Base-by-base conservation (phyloP, 2,329 filamentous ascomycete genomes). In the Sclerotinia spermophila region DNA sequence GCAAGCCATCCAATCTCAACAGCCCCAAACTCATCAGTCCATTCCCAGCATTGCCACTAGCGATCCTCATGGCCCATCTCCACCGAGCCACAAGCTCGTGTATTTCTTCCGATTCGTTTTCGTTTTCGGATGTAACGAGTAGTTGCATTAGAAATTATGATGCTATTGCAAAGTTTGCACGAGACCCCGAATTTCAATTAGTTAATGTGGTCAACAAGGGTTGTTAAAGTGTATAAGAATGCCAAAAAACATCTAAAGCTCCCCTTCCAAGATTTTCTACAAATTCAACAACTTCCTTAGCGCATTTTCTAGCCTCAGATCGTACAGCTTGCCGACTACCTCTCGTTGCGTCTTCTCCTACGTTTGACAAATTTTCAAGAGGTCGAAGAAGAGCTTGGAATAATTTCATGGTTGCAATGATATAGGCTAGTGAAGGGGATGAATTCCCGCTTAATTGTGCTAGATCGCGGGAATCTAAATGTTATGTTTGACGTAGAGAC, bases 391-490 rank as follows among this genome's bases (percentile, higher is more conserved):
- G 72, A 7, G 79, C 79, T 0, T 78, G 74, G 66, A 80, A 80
- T 15, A 81, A 73, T 7, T 77, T 80, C 78, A 81, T 80, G 11
- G 77, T 78, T 10, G 79, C 78, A 17, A 80, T 76, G 13, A 80
- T 78, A 51, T 80, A 80, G 1, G 78, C 77, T 33, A 81, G 68
- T n/a, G 75, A 75, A 1, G 80, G 73, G 8, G 78, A 78, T 4
- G 77, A 75, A 58, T 79, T 79, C 3, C 78, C 78, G 35, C 76
- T 77, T 0, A 79, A 71, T 64, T 74, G 68, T 35, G 74, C 67
- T 68, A 75, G 73, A 21, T 76, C 75, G 58, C 73, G 55, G 17
- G 72, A 74, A 45, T 78, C 77, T 6, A 73, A 60, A 5, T 72
- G 61, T 15, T 78, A 75, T 15, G 73, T 60, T 21, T 76, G 75